phyloP scores from a whole-genome alignment of 164 flowering plant genomes.

The Piper longum region DNA sequence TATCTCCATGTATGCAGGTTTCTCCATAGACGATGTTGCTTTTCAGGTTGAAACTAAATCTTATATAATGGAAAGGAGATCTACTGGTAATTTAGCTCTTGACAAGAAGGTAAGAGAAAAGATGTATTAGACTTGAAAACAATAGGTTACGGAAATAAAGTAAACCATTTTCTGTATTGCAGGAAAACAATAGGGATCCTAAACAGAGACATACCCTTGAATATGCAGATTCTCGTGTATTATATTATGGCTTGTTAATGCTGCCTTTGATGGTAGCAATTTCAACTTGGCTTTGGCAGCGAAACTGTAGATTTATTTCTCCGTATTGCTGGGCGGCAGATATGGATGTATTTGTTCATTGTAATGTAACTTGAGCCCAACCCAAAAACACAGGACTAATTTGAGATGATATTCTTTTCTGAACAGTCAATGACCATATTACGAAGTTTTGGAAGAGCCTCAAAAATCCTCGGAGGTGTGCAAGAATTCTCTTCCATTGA shows the following conservation, averaged over 20 bases:
- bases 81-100: slow-evolving; percentile 10
- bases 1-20: slow-evolving; percentile 26
- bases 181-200: slow-evolving; percentile 6
- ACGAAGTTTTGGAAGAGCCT: no score
- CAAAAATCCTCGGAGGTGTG: no score
- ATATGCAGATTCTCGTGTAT: slow-evolving; percentile 36
- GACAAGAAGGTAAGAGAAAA: slow-evolving; percentile 2
- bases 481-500: no score
- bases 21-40: slow-evolving; percentile 15
- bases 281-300: slow-evolving; percentile 29
- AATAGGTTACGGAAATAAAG: neutral
- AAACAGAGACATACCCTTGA: slow-evolving; percentile 16
- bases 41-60: slow-evolving; percentile 13
- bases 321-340: neutral
- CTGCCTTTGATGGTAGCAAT: slow-evolving; percentile 36
- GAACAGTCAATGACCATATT: no score
- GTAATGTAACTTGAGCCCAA: neutral
- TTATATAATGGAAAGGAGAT: slow-evolving; percentile 18
- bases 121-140: neutral
- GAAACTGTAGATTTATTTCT: neutral
- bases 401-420: no score
- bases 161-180: neutral
- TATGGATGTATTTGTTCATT: no score
- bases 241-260: slow-evolving; percentile 43
- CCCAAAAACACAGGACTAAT: no score